These are phyloP conservation scores for Thielaviopsis musarum DNA, from an alignment of 2,329 filamentous ascomycete species.

Conservation along the genomic window DNA sequence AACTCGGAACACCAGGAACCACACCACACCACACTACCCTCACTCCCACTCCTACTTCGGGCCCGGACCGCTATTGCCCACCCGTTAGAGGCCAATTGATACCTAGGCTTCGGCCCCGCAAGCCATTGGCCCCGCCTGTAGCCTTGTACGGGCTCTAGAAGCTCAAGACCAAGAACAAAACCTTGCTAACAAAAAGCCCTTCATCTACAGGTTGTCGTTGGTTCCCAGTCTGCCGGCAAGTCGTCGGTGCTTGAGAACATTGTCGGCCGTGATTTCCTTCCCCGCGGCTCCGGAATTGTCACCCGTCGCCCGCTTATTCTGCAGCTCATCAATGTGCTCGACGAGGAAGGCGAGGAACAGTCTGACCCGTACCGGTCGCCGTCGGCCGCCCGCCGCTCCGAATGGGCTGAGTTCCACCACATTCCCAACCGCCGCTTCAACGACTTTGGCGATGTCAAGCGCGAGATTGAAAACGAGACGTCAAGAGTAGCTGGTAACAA, in stretches of 20 bases:
- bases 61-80: background rate
- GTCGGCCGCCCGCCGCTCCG: conserved; percentile 46
- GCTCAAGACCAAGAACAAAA: background rate
- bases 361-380: conserved; percentile 63
- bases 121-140: background rate
- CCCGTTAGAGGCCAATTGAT: background rate
- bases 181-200: conserved; percentile 13
- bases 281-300: conserved; percentile 90
- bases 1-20: background rate
- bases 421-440: conserved; percentile 77
- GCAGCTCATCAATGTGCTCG: conserved; percentile 92
- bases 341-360: conserved; percentile 51
- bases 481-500: conserved; percentile 82
- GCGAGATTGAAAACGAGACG: conserved; percentile 95
- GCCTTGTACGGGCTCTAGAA: conserved; percentile 4
- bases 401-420: conserved; percentile 95
- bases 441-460: conserved; percentile 83
- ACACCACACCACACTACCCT: background rate
- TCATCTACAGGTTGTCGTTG: conserved; percentile 68
- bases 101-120: background rate
- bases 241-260: conserved; percentile 98
- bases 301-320: conserved; percentile 87
- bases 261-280: conserved; percentile 91
- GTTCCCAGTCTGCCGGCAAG: conserved; percentile 95
- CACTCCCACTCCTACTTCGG: background rate